These are phyloP conservation scores for Populus pruinosa DNA, from an alignment of 345 rosid species.

Conservation along the genomic window DNA sequence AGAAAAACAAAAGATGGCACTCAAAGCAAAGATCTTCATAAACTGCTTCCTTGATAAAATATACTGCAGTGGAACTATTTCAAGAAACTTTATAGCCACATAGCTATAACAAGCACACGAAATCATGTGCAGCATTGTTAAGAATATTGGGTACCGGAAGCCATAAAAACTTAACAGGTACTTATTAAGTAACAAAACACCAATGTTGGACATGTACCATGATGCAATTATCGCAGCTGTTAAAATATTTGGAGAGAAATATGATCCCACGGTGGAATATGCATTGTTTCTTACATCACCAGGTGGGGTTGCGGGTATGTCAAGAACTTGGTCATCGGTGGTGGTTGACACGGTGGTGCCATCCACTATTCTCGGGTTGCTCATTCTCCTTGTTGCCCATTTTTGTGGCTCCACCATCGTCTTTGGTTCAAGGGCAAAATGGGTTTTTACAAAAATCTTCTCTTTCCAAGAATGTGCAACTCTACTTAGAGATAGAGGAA, in stretches of 20 bases:
- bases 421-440: constrained; percentile 12
- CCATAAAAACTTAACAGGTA: constrained; percentile 92
- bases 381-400: constrained; percentile 98
- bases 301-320: constrained; percentile 90
- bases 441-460: constrained; percentile 3
- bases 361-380: constrained; percentile 66
- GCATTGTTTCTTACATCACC: constrained; percentile 51
- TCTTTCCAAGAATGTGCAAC: background rate
- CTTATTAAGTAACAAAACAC: constrained; percentile 89
- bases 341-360: constrained; percentile 28
- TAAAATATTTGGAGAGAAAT: constrained; percentile 48
- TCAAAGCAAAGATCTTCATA: constrained; percentile 71
- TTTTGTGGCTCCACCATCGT: constrained; percentile 93
- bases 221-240: constrained; percentile 79
- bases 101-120: constrained; percentile 83
- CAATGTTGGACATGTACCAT: constrained; percentile 93
- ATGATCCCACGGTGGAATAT: constrained; percentile 36
- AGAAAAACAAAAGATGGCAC: constrained; percentile 84
- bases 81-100: constrained; percentile 63
- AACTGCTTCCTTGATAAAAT: constrained; percentile 74
- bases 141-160: constrained; percentile 83
- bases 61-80: constrained; percentile 79
- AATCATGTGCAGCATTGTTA: constrained; percentile 91
- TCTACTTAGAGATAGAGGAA: background rate
- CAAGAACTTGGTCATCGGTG: constrained; percentile 40